phyloP scores from a whole-genome alignment of 805 yeast genomes.

The Metschnikowia gelsemii region DNA sequence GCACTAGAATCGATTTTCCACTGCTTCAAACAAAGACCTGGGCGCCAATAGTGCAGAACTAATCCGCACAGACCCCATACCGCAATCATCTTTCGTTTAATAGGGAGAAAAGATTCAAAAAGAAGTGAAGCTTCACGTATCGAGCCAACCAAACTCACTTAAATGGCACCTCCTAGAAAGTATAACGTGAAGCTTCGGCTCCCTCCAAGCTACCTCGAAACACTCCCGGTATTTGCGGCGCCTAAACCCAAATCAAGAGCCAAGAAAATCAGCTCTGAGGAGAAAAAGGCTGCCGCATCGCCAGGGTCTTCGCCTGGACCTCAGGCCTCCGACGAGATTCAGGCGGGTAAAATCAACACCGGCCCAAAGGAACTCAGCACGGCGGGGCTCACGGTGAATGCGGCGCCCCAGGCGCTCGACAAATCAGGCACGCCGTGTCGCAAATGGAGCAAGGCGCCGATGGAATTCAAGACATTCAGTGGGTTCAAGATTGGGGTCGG shows the following conservation, averaged over 20 bases:
- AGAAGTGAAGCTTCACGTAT: too few species aligned
- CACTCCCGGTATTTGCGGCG: slow-evolving; percentile 36
- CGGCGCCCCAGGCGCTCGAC: slow-evolving; percentile 32
- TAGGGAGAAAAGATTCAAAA: too few species aligned
- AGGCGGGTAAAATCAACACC: slow-evolving; percentile 32
- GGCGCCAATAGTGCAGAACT: too few species aligned
- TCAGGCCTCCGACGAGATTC: slow-evolving; percentile 14
- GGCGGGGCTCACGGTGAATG: slow-evolving; percentile 40
- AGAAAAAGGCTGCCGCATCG: slow-evolving; percentile 21
- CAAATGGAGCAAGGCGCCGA: slow-evolving; percentile 36
- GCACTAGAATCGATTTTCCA: too few species aligned
- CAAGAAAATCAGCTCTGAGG: slow-evolving; percentile 35
- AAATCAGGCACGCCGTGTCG: slow-evolving; percentile 34
- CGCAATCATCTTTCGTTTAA: too few species aligned
- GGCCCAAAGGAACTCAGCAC: slow-evolving; percentile 43
- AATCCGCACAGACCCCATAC: too few species aligned
- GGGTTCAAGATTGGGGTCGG: slow-evolving; percentile 39
- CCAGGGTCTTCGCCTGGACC: slow-evolving; percentile 30
- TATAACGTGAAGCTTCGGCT: slow-evolving; percentile 34
- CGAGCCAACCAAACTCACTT: too few species aligned
- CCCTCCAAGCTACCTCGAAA: slow-evolving; percentile 30
- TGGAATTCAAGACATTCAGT: slow-evolving; percentile 42
- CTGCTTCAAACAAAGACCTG: too few species aligned
- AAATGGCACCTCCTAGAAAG: slow-evolving; percentile 39
- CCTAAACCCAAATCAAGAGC: slow-evolving; percentile 29